phyloP scores from a whole-genome alignment of 495 filamentous ascomycete species.

The Xylaria cubensis region DNA sequence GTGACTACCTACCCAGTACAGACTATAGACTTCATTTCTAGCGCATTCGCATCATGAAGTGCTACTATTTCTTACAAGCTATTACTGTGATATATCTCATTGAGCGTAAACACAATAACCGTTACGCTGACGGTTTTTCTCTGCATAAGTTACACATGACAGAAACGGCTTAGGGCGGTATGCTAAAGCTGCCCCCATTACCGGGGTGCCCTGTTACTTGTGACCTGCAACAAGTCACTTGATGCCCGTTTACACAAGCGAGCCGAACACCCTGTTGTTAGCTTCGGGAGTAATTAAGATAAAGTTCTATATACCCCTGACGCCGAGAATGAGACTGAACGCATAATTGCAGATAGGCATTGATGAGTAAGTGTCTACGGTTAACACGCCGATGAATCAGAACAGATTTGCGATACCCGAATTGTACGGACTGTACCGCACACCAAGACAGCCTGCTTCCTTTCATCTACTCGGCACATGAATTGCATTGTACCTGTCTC shows the following conservation, averaged over 20 bases:
- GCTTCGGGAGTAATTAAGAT: not conserved
- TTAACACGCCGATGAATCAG: not conserved
- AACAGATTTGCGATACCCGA: not conserved
- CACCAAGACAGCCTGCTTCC: slow-evolving; percentile 7
- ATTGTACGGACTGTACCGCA: not conserved
- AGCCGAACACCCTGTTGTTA: not conserved
- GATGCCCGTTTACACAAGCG: not conserved
- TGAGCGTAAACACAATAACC: no score
- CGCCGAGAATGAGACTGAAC: not conserved
- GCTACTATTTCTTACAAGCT: no score
- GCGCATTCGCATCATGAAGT: no score
- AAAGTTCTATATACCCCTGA: not conserved
- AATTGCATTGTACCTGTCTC: not conserved
- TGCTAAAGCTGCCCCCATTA: not conserved
- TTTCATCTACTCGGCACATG: slow-evolving; percentile 1
- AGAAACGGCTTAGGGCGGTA: no score
- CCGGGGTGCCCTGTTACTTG: not conserved
- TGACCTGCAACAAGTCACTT: not conserved
- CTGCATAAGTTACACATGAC: no score
- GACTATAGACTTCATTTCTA: no score
- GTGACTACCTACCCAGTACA: no score
- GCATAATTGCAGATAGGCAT: not conserved
- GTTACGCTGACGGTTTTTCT: no score
- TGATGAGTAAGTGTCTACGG: not conserved
- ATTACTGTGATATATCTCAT: no score